Percentiles rank a stretch among this genome's conserved stretches.
These are phyloP conservation scores for Akanthomyces uredinophilus DNA, from an alignment of 2,329 filamentous ascomycete species.

Conservation along the genomic window DNA sequence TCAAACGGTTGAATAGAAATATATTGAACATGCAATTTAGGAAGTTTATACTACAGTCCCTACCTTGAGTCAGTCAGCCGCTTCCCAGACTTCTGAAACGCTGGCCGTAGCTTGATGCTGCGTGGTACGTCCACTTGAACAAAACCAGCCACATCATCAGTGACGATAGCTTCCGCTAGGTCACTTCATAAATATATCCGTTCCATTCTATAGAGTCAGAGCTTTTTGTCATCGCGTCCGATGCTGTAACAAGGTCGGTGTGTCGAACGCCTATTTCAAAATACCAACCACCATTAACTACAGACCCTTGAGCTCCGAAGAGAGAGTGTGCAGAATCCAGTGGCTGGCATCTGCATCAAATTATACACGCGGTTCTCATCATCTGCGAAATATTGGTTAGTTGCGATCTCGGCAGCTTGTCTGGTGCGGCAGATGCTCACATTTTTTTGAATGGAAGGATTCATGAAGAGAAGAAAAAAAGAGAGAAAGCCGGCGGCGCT, in stretches of 20 bases:
- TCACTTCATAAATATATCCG: slow-evolving; percentile 15
- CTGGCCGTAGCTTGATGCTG: background rate
- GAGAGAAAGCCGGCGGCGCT: slow-evolving; percentile 29
- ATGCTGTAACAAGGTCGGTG: slow-evolving; percentile 93
- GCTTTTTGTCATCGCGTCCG: slow-evolving; percentile 96
- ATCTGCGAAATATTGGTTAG: slow-evolving; percentile 56
- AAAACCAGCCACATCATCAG: background rate
- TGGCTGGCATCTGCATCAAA: slow-evolving; percentile 72
- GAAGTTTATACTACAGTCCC: background rate
- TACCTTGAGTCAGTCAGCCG: background rate
- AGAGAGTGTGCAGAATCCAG: slow-evolving; percentile 74
- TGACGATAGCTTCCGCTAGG: background rate
- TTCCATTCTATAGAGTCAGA: slow-evolving; percentile 65
- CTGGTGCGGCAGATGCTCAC: slow-evolving; percentile 52
- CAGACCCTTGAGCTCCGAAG: slow-evolving; percentile 85
- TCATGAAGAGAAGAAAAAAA: slow-evolving; percentile 60
- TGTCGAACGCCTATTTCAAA: slow-evolving; percentile 99
- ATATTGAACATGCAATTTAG: background rate
- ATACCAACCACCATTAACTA: slow-evolving; percentile 59
- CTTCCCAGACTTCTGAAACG: background rate
- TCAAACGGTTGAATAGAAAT: background rate
- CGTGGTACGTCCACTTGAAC: slow-evolving; percentile 11
- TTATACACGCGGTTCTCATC: slow-evolving; percentile 99
- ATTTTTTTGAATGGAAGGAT: slow-evolving; percentile 99
- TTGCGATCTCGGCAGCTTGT: slow-evolving; percentile 17